Conservation (phyloP, 2,329 filamentous ascomycete genomes). For the Dactylellina cionopaga region DNA sequence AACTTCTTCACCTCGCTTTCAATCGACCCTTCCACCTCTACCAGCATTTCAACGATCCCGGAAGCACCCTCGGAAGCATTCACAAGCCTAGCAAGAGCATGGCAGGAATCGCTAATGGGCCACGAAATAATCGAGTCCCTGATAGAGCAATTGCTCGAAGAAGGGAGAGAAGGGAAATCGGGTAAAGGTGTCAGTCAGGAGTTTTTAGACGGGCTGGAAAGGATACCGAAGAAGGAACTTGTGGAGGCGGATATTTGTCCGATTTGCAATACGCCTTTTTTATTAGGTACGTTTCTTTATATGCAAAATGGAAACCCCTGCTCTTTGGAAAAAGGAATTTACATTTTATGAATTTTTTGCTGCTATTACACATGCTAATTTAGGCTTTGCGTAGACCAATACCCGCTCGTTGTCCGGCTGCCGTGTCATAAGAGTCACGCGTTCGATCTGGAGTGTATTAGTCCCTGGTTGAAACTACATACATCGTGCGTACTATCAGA, state of each 20-base stretch:
- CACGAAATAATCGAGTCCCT: slow-evolving; percentile 50
- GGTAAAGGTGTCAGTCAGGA: slow-evolving; percentile 53
- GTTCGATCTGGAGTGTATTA: slow-evolving; percentile 56
- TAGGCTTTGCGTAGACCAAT: slow-evolving; percentile 40
- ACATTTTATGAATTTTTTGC: background rate
- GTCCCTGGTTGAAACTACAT: slow-evolving; percentile 56
- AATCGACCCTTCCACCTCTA: background rate
- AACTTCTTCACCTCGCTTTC: slow-evolving; percentile 54
- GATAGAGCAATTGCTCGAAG: slow-evolving; percentile 52
- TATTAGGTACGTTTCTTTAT: slow-evolving; percentile 47
- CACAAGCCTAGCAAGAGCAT: slow-evolving; percentile 42
- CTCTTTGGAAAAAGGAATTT: no score
- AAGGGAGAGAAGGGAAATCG: slow-evolving; percentile 35
- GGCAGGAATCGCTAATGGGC: slow-evolving; percentile 31
- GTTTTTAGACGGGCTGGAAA: slow-evolving; percentile 55
- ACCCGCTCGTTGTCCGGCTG: slow-evolving; percentile 55
- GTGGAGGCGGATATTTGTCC: slow-evolving; percentile 56
- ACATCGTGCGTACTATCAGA: slow-evolving; percentile 54
- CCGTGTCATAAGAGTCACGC: slow-evolving; percentile 55
- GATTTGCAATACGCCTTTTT: slow-evolving; percentile 55
- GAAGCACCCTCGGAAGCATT: slow-evolving; percentile 31
- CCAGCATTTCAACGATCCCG: background rate
- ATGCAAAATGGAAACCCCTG: no score
- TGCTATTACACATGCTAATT: background rate
- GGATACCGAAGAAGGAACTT: slow-evolving; percentile 54